Conservation (phyloP, 345 rosid species). For the Passiflora organensis region DNA sequence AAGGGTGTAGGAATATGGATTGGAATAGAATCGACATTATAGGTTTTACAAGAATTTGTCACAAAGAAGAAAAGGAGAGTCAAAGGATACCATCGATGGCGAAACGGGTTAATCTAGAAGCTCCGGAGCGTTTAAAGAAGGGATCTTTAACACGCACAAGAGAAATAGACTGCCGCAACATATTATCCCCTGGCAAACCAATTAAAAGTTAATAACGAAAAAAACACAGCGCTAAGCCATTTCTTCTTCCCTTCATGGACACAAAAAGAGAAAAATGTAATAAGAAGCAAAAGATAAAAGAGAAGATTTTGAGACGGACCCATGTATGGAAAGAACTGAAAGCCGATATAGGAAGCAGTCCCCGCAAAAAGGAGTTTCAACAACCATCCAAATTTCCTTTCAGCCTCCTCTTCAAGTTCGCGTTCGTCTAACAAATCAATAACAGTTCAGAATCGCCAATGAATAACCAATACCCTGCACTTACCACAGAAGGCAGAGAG, state of each 20-base stretch:
- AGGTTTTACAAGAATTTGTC: no score
- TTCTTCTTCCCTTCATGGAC: neutral
- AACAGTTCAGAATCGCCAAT: neutral
- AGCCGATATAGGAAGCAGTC: slow-evolving; percentile 60
- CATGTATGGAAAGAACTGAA: slow-evolving; percentile 81
- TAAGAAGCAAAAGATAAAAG: neutral
- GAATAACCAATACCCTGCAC: neutral
- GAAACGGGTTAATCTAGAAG: slow-evolving; percentile 79
- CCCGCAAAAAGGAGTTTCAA: slow-evolving; percentile 75
- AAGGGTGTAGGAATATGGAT: no score
- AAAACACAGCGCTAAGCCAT: neutral
- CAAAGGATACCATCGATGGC: slow-evolving; percentile 58
- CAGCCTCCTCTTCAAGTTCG: slow-evolving; percentile 73
- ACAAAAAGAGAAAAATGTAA: neutral
- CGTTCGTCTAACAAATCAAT: slow-evolving; percentile 45
- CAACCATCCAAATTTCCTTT: slow-evolving; percentile 81
- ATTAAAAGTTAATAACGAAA: neutral
- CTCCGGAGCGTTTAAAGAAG: slow-evolving; percentile 84
- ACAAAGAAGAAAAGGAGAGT: neutral
- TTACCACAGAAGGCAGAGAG: neutral
- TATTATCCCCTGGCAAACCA: slow-evolving; percentile 59
- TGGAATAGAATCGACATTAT: no score
- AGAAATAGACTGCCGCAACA: slow-evolving; percentile 75
- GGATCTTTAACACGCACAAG: slow-evolving; percentile 91
- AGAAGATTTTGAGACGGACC: slow-evolving; percentile 34